These are phyloP conservation scores for Colletotrichum tropicicola DNA, from an alignment of 2,329 filamentous ascomycete genomes.

Conservation along the genomic window DNA sequence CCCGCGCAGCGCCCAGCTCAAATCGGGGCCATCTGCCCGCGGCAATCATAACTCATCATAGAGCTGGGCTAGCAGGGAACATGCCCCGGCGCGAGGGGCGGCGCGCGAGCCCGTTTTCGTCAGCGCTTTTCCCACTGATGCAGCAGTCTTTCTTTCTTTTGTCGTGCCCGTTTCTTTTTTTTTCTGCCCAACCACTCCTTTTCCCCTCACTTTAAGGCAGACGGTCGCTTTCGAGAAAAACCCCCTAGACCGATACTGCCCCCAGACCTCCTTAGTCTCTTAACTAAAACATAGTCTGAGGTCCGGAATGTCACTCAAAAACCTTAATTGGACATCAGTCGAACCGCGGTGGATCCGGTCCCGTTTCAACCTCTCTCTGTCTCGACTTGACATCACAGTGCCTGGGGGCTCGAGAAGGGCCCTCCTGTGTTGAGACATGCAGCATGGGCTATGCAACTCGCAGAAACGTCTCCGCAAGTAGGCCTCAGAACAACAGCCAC, in stretches of 20 bases:
- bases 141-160: background rate
- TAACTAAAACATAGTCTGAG: constrained; percentile 15
- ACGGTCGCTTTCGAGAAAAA: background rate
- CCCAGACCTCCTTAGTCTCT: background rate
- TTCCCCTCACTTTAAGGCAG: background rate
- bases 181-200: background rate
- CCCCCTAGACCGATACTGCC: background rate
- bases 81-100: too few relatives aligned
- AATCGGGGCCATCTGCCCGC: background rate
- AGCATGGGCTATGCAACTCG: background rate
- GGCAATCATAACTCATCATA: background rate
- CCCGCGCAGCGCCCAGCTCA: background rate
- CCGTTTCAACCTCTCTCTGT: too few relatives aligned
- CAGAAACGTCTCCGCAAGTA: background rate
- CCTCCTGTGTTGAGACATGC: background rate
- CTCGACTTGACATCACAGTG: background rate
- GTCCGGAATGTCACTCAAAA: constrained; percentile 26
- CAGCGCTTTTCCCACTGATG: background rate
- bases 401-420: background rate
- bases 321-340: constrained; percentile 29
- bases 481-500: background rate
- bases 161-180: background rate
- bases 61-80: background rate
- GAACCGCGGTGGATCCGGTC: constrained; percentile 12
- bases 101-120: background rate